Evolutionary conservation across 805 yeast species (phyloP).

Genomic region (Saccharomycopsis fermentans): DNA sequence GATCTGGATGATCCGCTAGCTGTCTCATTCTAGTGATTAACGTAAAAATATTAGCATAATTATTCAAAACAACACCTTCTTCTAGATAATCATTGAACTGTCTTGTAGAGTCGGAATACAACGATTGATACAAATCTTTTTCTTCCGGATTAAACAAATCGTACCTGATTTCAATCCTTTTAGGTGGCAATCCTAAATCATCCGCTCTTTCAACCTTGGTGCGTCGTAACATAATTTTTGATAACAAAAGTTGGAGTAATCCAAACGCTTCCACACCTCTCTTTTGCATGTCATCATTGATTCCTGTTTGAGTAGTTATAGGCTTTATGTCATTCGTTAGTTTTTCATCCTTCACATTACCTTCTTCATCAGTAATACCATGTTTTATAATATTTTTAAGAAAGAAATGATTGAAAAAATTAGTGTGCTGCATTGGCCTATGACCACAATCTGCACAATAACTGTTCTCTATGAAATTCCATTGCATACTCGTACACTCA

Average conservation of each 20-base stretch:
- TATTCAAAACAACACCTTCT: slow-evolving; percentile 91
- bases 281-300: neutral
- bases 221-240: slow-evolving; percentile 83
- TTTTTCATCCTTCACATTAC: slow-evolving; percentile 12
- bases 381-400: slow-evolving; percentile 84
- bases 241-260: slow-evolving; percentile 62
- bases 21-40: slow-evolving; percentile 96
- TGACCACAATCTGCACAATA: slow-evolving; percentile 84
- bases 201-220: slow-evolving; percentile 96
- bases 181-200: slow-evolving; percentile 94
- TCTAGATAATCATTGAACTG: slow-evolving; percentile 88
- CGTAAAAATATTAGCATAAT: slow-evolving; percentile 94
- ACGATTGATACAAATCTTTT: slow-evolving; percentile 79
- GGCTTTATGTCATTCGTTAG: neutral
- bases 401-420: slow-evolving; percentile 92
- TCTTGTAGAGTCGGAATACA: slow-evolving; percentile 79
- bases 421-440: slow-evolving; percentile 89
- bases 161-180: slow-evolving; percentile 79
- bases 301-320: neutral
- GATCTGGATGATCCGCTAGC: slow-evolving; percentile 95
- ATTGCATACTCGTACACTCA: slow-evolving; percentile 68
- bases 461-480: slow-evolving; percentile 78
- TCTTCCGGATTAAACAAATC: slow-evolving; percentile 92
- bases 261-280: slow-evolving; percentile 63
- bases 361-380: slow-evolving; percentile 62